A percentile compares a stretch with the other conserved stretches of the same genome.
Conservation (phyloP, 2,329 filamentous ascomycete species). For the Capronia epimyces region DNA sequence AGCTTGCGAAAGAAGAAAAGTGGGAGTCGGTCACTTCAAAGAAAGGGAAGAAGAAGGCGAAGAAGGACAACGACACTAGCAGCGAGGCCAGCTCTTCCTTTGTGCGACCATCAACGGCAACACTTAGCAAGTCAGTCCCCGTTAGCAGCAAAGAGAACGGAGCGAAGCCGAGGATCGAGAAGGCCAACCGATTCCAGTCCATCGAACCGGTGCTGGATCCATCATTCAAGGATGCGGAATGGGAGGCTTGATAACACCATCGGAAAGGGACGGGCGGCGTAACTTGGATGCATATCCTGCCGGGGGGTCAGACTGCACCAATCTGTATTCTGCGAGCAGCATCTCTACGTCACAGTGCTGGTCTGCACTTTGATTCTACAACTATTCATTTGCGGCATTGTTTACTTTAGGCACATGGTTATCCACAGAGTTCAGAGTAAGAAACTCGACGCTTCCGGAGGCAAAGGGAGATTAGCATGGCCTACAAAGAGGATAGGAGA, state of each 20-base stretch:
- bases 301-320: neutral
- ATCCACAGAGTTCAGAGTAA: neutral
- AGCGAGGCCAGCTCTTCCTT: constrained; percentile 39
- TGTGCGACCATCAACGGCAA: constrained; percentile 5
- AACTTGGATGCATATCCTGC: neutral
- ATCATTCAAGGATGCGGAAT: constrained; percentile 24
- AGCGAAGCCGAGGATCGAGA: constrained; percentile 11
- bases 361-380: neutral
- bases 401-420: neutral
- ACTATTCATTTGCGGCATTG: neutral
- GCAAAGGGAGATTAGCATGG: neutral
- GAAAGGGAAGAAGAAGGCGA: constrained; percentile 49
- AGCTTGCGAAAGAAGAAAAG: constrained; percentile 45
- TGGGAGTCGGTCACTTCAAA: constrained; percentile 60
- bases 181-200: constrained; percentile 24
- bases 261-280: neutral
- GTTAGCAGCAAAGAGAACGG: constrained; percentile 20
- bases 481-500: neutral
- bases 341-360: neutral
- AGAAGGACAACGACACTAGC: constrained; percentile 38
- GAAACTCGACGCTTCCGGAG: neutral
- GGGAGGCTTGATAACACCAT: constrained; percentile 18
- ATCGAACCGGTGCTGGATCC: constrained; percentile 14
- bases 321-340: neutral
- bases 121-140: constrained; percentile 2